Evolutionary conservation across 805 yeast species (phyloP).

Genomic region (Wickerhamiella occidentalis): DNA sequence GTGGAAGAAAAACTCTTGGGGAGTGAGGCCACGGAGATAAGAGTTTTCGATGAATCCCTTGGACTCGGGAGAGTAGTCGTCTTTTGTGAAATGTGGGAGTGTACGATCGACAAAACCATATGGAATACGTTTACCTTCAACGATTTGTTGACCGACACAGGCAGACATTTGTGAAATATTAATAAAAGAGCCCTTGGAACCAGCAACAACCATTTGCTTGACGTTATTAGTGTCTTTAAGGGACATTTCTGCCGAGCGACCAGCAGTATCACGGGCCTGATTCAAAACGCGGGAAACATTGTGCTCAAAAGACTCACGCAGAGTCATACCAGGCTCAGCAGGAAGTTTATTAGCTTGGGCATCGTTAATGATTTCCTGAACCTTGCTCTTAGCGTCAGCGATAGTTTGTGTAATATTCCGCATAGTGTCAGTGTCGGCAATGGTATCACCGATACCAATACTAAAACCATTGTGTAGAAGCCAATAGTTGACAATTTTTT

Average conservation of each 20-base stretch:
- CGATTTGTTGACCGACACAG: constrained; percentile 99
- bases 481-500: constrained; percentile 95
- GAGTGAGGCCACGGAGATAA: constrained; percentile 91
- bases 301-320: constrained; percentile 96
- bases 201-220: constrained; percentile 98
- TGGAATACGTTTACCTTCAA: constrained; percentile 98
- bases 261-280: constrained; percentile 98
- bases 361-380: constrained; percentile 81
- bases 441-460: constrained; percentile 98
- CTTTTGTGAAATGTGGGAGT: constrained; percentile 94
- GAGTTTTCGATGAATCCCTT: constrained; percentile 97
- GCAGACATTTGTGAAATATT: constrained; percentile 99
- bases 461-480: constrained; percentile 92
- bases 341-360: constrained; percentile 82
- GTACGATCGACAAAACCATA: constrained; percentile 95
- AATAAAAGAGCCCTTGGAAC: constrained; percentile 97
- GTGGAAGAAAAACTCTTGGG: constrained; percentile 97
- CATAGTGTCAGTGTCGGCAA: constrained; percentile 97
- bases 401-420: constrained; percentile 84
- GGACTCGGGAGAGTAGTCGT: constrained; percentile 96
- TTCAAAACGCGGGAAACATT: constrained; percentile 89
- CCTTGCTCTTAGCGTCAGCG: constrained; percentile 84
- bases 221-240: constrained; percentile 90
- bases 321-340: constrained; percentile 99
- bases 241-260: constrained; percentile 95